Percentiles rank a stretch among this genome's conserved stretches.
Evolutionary conservation across 139 green algal genomes (phyloP).

Genomic region (Dunaliella primolecta): DNA sequence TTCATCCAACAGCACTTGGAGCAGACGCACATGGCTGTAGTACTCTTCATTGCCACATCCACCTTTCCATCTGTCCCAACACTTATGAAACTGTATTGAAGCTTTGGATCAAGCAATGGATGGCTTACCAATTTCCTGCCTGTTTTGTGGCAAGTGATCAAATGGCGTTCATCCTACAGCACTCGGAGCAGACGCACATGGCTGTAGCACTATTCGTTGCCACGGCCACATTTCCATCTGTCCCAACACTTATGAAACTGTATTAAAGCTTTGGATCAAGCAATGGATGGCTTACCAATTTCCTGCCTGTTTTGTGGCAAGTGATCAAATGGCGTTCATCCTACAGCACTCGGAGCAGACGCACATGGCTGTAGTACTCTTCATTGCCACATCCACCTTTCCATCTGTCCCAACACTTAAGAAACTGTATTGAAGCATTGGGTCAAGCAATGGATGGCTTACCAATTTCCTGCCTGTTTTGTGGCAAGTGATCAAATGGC

Average conservation of each 20-base stretch:
- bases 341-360: neutral
- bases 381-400: neutral
- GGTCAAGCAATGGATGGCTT: too few relatives aligned
- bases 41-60: neutral
- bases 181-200: neutral
- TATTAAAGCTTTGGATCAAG: neutral
- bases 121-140: conserved; percentile 9
- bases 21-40: neutral
- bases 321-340: neutral
- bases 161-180: neutral
- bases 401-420: neutral
- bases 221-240: neutral
- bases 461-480: too few relatives aligned
- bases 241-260: too few relatives aligned
- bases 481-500: too few relatives aligned
- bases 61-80: neutral
- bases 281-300: conserved; percentile 7
- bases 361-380: neutral
- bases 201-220: neutral
- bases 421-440: too few relatives aligned
- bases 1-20: neutral
- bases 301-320: neutral
- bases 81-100: too few relatives aligned
- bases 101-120: neutral
- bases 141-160: neutral